Evolutionary conservation across 1,139 yeast species (phyloP), one percentile per base, ranked within the genome.

Genomic region (Lizanozyma gosingica): DNA sequence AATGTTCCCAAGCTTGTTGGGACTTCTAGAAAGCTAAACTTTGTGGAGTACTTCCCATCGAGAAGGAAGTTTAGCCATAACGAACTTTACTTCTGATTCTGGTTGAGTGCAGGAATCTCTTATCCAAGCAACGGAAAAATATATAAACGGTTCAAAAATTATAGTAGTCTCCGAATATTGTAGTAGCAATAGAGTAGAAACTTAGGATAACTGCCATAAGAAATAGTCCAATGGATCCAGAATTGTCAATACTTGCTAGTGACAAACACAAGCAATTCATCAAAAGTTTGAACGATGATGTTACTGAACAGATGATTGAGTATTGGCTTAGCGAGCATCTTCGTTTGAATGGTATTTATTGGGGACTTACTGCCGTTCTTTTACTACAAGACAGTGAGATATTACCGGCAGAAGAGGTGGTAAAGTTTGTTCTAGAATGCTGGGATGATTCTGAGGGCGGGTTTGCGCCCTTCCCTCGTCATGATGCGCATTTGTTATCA

Each of bases 241-340:
- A n/a, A n/a, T n/a, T n/a, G n/a, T n/a, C n/a, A n/a, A n/a, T n/a
- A n/a, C n/a, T n/a, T n/a, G n/a, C n/a, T n/a, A 63, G 59, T 39
- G 69, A 71, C 3, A 70, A 75, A 51, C 87, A 80, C 51, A 65
- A 78, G 15, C 53, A 59, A 16, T 80, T 76, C 53, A 67, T 80
- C 35, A 60, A 67, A 40, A 58, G 73, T 1, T 57, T 80, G 33
- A 79, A 78, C 47, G 57, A 50, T n/a, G 60, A 35, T 14, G 14
- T 14, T 17, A 22, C 35, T n/a, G 16, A 15, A 33, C 15, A 33
- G n/a, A 33, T 33, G 35, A 15, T 15, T 41, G 94, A 84, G 51
- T 90, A 87, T 60, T 88, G 95, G 94, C 63, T 90, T 41, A 77
- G 88, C 18, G 97, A 94, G 54, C 97, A 92, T 58, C 69, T 92